Evolutionary conservation across 352 stramenopile species (phyloP), one percentile per base, ranked within the genome.

Genomic region (Phytophthora agathidicida): DNA sequence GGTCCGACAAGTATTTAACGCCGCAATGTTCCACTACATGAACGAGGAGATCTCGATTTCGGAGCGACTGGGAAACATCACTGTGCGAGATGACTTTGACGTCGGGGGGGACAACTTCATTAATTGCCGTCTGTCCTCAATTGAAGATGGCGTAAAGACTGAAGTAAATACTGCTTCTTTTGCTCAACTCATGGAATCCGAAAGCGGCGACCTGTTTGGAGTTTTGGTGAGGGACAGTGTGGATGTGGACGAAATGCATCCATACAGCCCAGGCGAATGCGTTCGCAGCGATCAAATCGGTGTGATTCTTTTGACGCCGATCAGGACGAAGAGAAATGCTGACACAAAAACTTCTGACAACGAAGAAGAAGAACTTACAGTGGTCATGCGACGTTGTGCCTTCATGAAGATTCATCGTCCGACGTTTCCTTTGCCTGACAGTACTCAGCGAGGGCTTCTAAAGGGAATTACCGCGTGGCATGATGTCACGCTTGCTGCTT

Each of bases 41-140:
- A 72, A 73, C 36, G 65, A 65, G 35, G 70, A 79, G 50, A 79
- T 79, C 33, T 70, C 51, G 24, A 62, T 76, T 35, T 76, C 68
- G 0, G 68, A 81, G 50, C 27, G 38, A 7, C 41, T 79, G 11
- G 73, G 69, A 0, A 33, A 56, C 23, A 65, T 74, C 31, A 79
- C 69, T 2, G 49, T 75, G n/a, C 42, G 68, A 10, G 71, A 80
- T 7, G 60, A 70, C 45, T 72, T 68, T 19, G 38, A 58, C 20
- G 20, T 22, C 10, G 35, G 23, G 3, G 55, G 32, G 32, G 35
- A 50, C 20, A 37, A 49, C n/a, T 60, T 60, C 41, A 26, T 8
- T 30, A 57, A 55, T 17, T 55, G 43, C 35, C 43, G 30, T 30
- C 42, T 67, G 23, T 51, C 35, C 10, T 50, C 58, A 16, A 17